These are phyloP conservation scores for Plasmodium falciparum DNA, from an alignment of 169 alveolate genomes.

Conservation along the genomic window DNA sequence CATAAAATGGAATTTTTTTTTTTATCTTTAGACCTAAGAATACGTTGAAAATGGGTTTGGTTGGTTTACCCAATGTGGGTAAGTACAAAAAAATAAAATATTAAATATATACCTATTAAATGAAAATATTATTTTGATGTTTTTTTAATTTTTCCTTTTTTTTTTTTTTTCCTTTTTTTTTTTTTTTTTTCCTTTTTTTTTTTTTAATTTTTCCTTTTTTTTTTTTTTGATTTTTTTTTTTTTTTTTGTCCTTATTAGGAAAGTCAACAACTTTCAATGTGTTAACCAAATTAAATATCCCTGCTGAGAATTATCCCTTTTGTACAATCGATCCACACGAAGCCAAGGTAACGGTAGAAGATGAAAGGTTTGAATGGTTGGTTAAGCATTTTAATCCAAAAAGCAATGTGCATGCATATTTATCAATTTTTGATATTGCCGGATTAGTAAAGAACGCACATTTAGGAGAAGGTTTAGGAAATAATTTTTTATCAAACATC, in stretches of 20 bases:
- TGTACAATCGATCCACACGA: slow-evolving; percentile 97
- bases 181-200: slow-evolving; percentile 5
- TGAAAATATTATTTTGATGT: too few relatives aligned
- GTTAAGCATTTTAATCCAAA: slow-evolving; percentile 96
- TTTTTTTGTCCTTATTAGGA: slow-evolving; percentile 84
- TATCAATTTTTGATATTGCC: slow-evolving; percentile 98
- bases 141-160: slow-evolving; percentile 66
- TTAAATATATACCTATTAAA: too few relatives aligned
- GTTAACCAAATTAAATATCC: slow-evolving; percentile 93
- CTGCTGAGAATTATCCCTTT: slow-evolving; percentile 99
- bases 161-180: slow-evolving; percentile 81
- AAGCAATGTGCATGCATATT: slow-evolving; percentile 95
- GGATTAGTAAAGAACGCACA: slow-evolving; percentile 99
- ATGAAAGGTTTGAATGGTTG: slow-evolving; percentile 95
- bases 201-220: too few relatives aligned
- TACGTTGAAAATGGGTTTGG: slow-evolving; percentile 98
- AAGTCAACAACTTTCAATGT: slow-evolving; percentile 98
- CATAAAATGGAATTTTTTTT: neutral
- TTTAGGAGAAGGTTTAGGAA: slow-evolving; percentile 99
- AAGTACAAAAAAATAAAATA: slow-evolving; percentile 74
- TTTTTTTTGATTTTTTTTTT: slow-evolving; percentile 82
- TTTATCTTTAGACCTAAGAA: slow-evolving; percentile 87
- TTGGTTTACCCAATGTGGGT: slow-evolving; percentile 99
- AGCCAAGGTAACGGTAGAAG: slow-evolving; percentile 95
- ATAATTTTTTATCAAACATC: slow-evolving; percentile 98